These are phyloP conservation scores for Nothophaeocryptopus gaeumannii DNA, from an alignment of 2,329 filamentous ascomycete species.

Conservation along the genomic window DNA sequence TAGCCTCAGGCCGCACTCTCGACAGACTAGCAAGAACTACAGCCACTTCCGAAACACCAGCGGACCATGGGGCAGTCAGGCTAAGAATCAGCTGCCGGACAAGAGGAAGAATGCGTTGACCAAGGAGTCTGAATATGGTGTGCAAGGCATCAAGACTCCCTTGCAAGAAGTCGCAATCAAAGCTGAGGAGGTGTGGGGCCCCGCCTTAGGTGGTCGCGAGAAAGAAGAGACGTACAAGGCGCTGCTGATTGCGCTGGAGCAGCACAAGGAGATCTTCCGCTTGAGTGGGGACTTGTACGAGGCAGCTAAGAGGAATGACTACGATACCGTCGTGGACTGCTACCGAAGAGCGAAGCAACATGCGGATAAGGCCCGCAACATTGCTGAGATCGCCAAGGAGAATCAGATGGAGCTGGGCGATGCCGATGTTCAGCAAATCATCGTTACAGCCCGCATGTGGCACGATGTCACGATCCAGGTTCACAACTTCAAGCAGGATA, in stretches of 20 bases:
- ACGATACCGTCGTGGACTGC: slow-evolving; percentile 81
- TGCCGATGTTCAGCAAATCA: slow-evolving; percentile 76
- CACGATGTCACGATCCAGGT: slow-evolving; percentile 86
- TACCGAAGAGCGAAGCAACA: slow-evolving; percentile 80
- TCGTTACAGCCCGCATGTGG: slow-evolving; percentile 93
- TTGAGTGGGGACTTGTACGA: slow-evolving; percentile 74
- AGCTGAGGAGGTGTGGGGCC: slow-evolving; percentile 96
- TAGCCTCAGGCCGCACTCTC: slow-evolving; percentile 54
- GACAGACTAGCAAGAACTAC: slow-evolving; percentile 64
- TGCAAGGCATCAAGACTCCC: slow-evolving; percentile 82
- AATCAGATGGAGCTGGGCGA: slow-evolving; percentile 63
- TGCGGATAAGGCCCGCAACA: slow-evolving; percentile 70
- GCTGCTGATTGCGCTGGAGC: slow-evolving; percentile 71
- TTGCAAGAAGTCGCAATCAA: slow-evolving; percentile 88
- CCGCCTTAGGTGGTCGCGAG: slow-evolving; percentile 83
- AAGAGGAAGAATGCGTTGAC: slow-evolving; percentile 83
- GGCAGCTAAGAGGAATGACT: slow-evolving; percentile 85
- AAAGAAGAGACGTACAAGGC: slow-evolving; percentile 84
- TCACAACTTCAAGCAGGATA: slow-evolving; percentile 78
- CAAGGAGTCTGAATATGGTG: slow-evolving; percentile 90
- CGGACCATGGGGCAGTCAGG: slow-evolving; percentile 36
- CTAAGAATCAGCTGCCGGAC: slow-evolving; percentile 45
- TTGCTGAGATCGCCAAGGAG: slow-evolving; percentile 71
- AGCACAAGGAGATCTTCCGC: slow-evolving; percentile 78
- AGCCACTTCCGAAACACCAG: slow-evolving; percentile 38